A percentile compares a stretch with the other conserved stretches of the same genome.
phyloP scores from a whole-genome alignment of 73 alveolate species.

The Tetrahymena borealis region DNA sequence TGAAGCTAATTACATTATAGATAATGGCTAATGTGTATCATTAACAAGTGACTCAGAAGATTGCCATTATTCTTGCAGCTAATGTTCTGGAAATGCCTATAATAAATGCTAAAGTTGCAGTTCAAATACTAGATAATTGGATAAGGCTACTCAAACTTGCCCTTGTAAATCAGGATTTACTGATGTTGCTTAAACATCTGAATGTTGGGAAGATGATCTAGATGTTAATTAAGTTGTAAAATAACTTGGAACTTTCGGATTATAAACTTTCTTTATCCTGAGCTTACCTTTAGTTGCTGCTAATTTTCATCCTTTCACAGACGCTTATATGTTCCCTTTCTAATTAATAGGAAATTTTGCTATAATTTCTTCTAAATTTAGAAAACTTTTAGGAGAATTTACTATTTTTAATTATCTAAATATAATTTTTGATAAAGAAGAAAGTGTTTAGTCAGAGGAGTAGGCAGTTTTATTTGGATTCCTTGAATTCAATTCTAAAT shows the following conservation, averaged over 20 bases:
- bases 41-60: not conserved
- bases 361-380: not conserved
- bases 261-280: not conserved
- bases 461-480: not conserved
- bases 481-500: not conserved
- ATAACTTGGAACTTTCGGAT: not conserved
- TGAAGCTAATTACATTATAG: no score
- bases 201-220: not conserved
- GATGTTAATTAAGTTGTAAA: not conserved
- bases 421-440: not conserved
- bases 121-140: not conserved
- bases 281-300: not conserved
- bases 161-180: not conserved
- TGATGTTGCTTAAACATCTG: not conserved
- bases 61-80: not conserved
- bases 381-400: not conserved
- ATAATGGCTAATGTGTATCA: not conserved
- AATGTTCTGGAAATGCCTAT: not conserved
- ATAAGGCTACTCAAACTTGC: not conserved
- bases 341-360: not conserved
- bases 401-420: not conserved
- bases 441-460: not conserved
- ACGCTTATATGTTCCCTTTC: not conserved
- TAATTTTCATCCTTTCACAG: not conserved
- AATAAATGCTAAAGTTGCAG: not conserved